Conservation (phyloP, 768 basidiomycete genomes). For the Boletus huronensis region DNA sequence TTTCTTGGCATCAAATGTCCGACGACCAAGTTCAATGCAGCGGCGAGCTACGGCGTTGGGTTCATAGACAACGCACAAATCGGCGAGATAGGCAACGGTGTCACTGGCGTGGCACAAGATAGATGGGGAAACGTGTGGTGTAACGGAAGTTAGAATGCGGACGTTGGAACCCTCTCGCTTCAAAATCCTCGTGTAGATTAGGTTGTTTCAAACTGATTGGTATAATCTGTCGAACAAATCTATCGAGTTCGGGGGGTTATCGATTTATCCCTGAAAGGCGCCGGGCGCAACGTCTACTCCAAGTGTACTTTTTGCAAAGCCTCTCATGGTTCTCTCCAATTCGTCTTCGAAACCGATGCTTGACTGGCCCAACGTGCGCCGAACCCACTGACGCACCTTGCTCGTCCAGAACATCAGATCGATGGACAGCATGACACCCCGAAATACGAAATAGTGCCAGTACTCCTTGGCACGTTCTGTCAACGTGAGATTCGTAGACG, state of each 20-base stretch:
- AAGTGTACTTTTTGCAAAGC: constrained; percentile 73
- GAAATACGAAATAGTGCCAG: constrained; percentile 61
- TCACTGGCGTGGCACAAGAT: constrained; percentile 57
- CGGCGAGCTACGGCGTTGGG: constrained; percentile 70
- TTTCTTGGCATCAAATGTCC: constrained; percentile 74
- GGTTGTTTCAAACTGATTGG: neutral
- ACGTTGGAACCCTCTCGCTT: neutral
- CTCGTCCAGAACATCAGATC: constrained; percentile 72
- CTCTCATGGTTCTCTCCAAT: constrained; percentile 69
- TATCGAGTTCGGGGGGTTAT: constrained; percentile 11
- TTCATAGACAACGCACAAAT: constrained; percentile 54
- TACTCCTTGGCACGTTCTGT: constrained; percentile 47
- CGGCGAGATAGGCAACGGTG: constrained; percentile 46
- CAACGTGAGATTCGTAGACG: constrained; percentile 41
- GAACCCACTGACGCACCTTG: constrained; percentile 50
- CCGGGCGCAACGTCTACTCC: constrained; percentile 68
- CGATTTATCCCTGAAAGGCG: constrained; percentile 46
- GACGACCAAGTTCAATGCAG: constrained; percentile 54
- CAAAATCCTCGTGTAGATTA: neutral
- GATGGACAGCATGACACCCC: constrained; percentile 57
- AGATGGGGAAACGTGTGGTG: constrained; percentile 78
- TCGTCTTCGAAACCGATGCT: constrained; percentile 72
- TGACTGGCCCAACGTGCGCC: constrained; percentile 36
- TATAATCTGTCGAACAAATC: neutral
- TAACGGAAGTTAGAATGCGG: constrained; percentile 34